Evolutionary conservation across 805 yeast species (phyloP), one percentile per base, ranked within the genome.

Genomic region (Candida taoyuanica): DNA sequence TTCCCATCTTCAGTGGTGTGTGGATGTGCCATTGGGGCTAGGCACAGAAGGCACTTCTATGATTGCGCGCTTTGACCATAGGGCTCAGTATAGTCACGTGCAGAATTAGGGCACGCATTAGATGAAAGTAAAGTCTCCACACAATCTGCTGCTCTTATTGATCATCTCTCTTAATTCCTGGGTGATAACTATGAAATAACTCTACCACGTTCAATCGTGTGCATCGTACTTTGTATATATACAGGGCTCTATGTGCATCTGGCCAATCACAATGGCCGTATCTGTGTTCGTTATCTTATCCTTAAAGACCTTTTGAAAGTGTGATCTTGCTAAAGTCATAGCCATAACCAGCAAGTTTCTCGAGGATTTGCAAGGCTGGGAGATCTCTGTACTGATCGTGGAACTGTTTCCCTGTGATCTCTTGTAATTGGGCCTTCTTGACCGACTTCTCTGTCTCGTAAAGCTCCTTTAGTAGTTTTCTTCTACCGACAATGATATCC

Each of bases 401-500:
- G 71, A 81, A 83, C 34, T 67, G 59, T 33, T 64, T 70, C 56
- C 70, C 74, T 13, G 65, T 60, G 9, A 78, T 45, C 1, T 59
- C 59, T 35, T 68, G 70, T 42, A 73, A 74, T 43, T 64, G 59
- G 5, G 72, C 68, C 34, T 63, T 54, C 17, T 55, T 51, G 42
- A 68, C 71, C 36, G 64, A 50, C 52, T 65, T 64, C 39, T 70
- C 82, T 26, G 64, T 63, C 9, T 77, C 74, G 55, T 66, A 81
- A 48, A 84, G 65, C 33, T 59, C 64, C 41, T 70, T 65, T 41
- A 85, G 58, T 34, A 87, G 65, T 52, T 69, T 74, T 56, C 84
- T 73, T 60, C 78, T 78, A 31, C 93, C 91, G 29, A 74, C 79
- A 3, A 64, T 67, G 36, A 87, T 56, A 39, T 73, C 66, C 27